phyloP scores from a whole-genome alignment of 495 filamentous ascomycete genomes.

The Penicillium crystallinum region DNA sequence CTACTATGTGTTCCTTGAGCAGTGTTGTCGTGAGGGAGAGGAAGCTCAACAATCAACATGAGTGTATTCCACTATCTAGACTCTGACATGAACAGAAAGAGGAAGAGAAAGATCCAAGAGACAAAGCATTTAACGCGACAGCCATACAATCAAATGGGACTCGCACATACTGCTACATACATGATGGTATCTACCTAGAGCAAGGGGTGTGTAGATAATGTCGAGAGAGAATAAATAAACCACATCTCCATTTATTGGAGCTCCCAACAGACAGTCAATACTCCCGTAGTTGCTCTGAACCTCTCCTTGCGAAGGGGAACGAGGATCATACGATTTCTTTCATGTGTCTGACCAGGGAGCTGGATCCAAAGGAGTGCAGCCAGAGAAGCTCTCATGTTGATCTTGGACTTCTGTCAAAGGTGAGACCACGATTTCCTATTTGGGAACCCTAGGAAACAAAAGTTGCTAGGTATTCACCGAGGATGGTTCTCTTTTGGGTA shows the following conservation, averaged over 20 bases:
- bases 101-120: too few relatives aligned
- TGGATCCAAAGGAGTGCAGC: slow-evolving; percentile 17
- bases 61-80: too few relatives aligned
- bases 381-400: slow-evolving; percentile 19
- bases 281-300: slow-evolving; percentile 17
- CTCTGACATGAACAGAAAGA: too few relatives aligned
- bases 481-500: background rate
- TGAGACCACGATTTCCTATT: slow-evolving; percentile 11
- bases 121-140: too few relatives aligned
- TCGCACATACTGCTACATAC: too few relatives aligned
- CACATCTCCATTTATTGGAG: slow-evolving; percentile 16
- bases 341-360: background rate
- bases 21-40: too few relatives aligned
- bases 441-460: background rate
- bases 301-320: background rate
- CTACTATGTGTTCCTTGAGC: too few relatives aligned
- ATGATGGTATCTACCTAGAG: too few relatives aligned
- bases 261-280: background rate
- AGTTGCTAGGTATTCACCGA: slow-evolving; percentile 16
- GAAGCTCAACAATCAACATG: too few relatives aligned
- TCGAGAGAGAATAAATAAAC: slow-evolving; percentile 22
- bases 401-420: slow-evolving; percentile 18
- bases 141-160: too few relatives aligned
- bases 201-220: background rate
- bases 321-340: slow-evolving; percentile 15